Conservation (phyloP, 2,329 filamentous ascomycete genomes). For the Phialemonium atrogriseum region DNA sequence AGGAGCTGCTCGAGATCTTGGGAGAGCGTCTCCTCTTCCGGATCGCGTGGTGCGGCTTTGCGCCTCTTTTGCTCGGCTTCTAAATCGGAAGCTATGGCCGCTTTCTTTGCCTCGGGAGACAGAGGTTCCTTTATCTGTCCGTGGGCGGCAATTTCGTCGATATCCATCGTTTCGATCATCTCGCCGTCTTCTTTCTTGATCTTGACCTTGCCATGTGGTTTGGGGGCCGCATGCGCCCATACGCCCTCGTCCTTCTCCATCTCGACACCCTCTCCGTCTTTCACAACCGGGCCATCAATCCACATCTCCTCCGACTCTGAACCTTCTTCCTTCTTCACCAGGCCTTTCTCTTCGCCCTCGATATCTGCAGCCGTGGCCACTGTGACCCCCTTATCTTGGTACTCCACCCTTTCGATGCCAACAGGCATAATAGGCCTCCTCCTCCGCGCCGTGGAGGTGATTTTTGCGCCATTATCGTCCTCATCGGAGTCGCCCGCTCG, state of each 20-base stretch:
- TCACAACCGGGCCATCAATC: conserved; percentile 8
- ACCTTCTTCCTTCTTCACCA: conserved; percentile 17
- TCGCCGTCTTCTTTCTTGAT: conserved; percentile 14
- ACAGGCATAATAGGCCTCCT: conserved; percentile 37
- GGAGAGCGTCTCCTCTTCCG: conserved; percentile 21
- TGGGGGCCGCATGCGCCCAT: conserved; percentile 32
- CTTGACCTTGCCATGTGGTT: conserved; percentile 14
- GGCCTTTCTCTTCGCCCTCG: conserved; percentile 42
- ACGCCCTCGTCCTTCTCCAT: conserved; percentile 27
- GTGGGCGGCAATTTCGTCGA: conserved; percentile 11
- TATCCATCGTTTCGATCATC: conserved; percentile 8
- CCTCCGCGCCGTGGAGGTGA: conserved; percentile 13
- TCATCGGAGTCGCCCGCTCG: conserved; percentile 26
- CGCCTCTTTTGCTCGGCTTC: conserved; percentile 11
- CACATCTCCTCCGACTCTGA: conserved; percentile 16
- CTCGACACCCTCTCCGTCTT: conserved; percentile 6
- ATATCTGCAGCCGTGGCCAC: conserved; percentile 51
- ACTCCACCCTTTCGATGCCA: conserved; percentile 46
- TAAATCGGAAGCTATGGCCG: conserved; percentile 11
- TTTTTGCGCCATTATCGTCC: conserved; percentile 33
- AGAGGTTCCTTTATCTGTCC: conserved; percentile 16
- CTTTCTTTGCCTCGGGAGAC: conserved; percentile 25
- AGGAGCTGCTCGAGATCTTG: conserved; percentile 23
- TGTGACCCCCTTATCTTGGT: conserved; percentile 43
- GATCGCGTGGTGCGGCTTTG: conserved; percentile 11